phyloP scores from a whole-genome alignment of 1,284 basidiomycete species.

The Cystobasidiaceae sp. region DNA sequence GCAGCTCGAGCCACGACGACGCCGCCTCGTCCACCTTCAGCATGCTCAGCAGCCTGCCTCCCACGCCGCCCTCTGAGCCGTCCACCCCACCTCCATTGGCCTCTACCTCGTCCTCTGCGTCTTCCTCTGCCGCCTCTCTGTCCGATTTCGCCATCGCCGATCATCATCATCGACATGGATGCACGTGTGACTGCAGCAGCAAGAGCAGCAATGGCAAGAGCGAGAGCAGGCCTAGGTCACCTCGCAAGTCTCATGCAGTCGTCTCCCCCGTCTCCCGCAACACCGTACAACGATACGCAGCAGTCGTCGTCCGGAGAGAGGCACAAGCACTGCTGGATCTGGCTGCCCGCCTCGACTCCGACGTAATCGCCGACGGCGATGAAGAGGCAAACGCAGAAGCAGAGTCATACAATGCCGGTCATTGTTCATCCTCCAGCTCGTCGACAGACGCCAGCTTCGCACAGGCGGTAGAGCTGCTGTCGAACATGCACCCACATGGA shows the following conservation, averaged over 20 bases:
- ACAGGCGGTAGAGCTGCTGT: conserved; percentile 34
- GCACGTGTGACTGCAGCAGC: neutral
- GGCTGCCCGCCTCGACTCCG: conserved; percentile 37
- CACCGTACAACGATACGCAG: conserved; percentile 34
- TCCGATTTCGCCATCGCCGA: neutral
- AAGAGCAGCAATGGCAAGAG: neutral
- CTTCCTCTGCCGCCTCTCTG: conserved; percentile 14
- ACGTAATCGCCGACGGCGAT: conserved; percentile 33
- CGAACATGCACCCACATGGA: conserved; percentile 39
- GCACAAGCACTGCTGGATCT: conserved; percentile 42
- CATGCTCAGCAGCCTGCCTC: conserved; percentile 1
- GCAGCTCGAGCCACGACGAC: neutral
- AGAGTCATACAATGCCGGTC: neutral
- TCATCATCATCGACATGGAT: neutral
- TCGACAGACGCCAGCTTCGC: conserved; percentile 32
- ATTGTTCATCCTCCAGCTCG: neutral
- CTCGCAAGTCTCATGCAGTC: neutral
- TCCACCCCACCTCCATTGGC: conserved; percentile 1
- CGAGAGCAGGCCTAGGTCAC: neutral
- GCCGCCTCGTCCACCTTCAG: neutral
- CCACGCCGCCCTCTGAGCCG: conserved; percentile 9
- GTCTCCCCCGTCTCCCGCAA: neutral
- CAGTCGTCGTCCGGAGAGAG: conserved; percentile 38
- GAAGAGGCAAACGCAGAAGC: neutral
- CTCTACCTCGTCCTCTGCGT: neutral